Conservation (phyloP, 2,329 filamentous ascomycete genomes). For the Coniella vitis region DNA sequence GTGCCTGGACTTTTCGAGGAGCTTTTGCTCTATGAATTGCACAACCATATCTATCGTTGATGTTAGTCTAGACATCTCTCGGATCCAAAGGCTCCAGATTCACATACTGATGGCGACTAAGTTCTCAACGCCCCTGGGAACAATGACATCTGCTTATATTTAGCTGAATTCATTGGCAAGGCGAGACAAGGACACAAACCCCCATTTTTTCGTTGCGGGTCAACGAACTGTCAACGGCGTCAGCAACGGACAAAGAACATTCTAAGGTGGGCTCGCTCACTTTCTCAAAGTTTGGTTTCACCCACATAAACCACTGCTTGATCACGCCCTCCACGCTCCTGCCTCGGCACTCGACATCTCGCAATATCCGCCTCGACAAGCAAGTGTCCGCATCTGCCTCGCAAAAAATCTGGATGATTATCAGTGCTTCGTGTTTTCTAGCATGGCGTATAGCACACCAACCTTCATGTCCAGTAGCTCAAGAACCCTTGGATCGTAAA, state of each 20-base stretch:
- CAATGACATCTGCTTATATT: conserved; percentile 66
- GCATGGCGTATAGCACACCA: conserved; percentile 12
- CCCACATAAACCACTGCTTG: conserved; percentile 95
- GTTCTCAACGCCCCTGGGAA: conserved; percentile 92
- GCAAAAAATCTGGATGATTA: conserved; percentile 66
- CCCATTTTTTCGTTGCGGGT: conserved; percentile 82
- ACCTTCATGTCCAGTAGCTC: conserved; percentile 88
- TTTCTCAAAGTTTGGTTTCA: conserved; percentile 94
- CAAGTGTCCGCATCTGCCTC: conserved; percentile 95
- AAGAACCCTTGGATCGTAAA: conserved; percentile 80
- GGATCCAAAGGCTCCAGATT: not conserved
- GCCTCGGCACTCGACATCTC: conserved; percentile 83
- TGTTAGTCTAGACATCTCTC: conserved; percentile 1
- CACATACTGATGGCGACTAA: conserved; percentile 72
- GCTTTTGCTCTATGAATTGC: conserved; percentile 82
- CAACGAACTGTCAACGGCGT: conserved; percentile 57
- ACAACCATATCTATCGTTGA: conserved; percentile 61
- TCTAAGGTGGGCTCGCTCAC: conserved; percentile 24
- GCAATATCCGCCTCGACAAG: conserved; percentile 75
- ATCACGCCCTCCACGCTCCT: conserved; percentile 92
- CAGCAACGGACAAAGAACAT: conserved; percentile 11
- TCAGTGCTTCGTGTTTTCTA: not conserved
- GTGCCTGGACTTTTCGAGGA: conserved; percentile 76
- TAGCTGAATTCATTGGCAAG: conserved; percentile 5
- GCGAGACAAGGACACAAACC: conserved; percentile 38